A percentile compares a stretch with the other conserved stretches of the same genome.
phyloP scores from a whole-genome alignment of 164 flowering plant genomes.

The Annona squamosa region DNA sequence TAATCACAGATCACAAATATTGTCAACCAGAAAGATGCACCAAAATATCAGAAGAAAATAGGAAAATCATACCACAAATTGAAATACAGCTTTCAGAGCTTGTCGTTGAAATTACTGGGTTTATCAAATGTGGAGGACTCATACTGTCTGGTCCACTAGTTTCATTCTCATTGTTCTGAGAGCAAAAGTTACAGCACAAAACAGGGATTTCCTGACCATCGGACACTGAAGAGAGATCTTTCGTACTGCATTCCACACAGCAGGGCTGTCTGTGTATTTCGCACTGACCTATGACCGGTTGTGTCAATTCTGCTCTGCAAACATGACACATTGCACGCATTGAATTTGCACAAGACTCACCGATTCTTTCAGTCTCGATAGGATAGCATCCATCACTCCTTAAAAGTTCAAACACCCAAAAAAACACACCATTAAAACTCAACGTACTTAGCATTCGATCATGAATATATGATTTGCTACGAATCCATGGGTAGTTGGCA shows the following conservation, averaged over 20 bases:
- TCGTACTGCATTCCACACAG: conserved; percentile 8
- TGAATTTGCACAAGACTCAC: conserved; percentile 5
- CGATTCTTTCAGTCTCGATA: neutral
- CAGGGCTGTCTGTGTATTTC: neutral
- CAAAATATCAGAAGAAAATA: neutral
- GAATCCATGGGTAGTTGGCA: neutral
- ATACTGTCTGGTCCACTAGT: conserved; percentile 12
- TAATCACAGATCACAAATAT: too few relatives aligned
- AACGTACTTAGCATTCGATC: neutral
- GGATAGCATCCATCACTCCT: conserved; percentile 5
- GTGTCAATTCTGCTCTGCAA: conserved; percentile 24
- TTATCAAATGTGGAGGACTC: conserved; percentile 33
- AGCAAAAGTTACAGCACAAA: conserved; percentile 29
- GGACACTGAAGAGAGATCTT: conserved; percentile 4
- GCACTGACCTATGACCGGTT: conserved; percentile 6
- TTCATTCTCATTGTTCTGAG: conserved; percentile 26
- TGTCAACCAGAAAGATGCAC: neutral
- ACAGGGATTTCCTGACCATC: conserved; percentile 13
- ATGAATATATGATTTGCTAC: neutral
- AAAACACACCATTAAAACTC: neutral
- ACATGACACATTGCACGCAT: conserved; percentile 39
- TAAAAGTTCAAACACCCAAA: neutral
- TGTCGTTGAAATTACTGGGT: conserved; percentile 43
- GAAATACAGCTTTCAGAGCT: conserved; percentile 51
- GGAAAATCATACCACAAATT: conserved; percentile 39